These are phyloP conservation scores for Extremus antarcticus DNA, from an alignment of 495 filamentous ascomycete genomes.

Conservation along the genomic window DNA sequence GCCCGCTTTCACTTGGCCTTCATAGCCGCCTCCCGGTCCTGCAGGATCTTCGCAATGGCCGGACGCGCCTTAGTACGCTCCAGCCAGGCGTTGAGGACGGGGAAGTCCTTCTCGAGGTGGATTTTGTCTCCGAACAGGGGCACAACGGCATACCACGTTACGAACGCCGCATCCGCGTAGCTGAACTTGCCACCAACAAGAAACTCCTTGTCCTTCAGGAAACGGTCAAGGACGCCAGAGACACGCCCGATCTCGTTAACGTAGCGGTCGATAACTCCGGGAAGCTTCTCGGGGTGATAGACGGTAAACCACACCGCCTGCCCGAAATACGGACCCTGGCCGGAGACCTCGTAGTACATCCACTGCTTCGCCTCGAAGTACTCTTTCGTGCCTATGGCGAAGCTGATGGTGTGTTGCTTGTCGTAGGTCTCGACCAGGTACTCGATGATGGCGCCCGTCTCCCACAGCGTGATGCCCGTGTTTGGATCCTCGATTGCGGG, in stretches of 20 bases:
- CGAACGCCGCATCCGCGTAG: slow-evolving; percentile 50
- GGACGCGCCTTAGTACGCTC: too few species aligned
- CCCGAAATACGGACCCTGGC: slow-evolving; percentile 41
- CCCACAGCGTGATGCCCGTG: slow-evolving; percentile 52
- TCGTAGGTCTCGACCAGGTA: slow-evolving; percentile 21
- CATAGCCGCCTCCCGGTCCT: too few species aligned
- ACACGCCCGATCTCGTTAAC: slow-evolving; percentile 34
- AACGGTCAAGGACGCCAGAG: slow-evolving; percentile 37
- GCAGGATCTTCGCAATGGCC: too few species aligned
- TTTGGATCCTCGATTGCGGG: slow-evolving; percentile 59
- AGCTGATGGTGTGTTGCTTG: slow-evolving; percentile 4
- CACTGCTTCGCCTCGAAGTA: slow-evolving; percentile 24
- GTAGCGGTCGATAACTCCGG: slow-evolving; percentile 35
- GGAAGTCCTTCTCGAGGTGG: too few species aligned
- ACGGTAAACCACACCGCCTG: slow-evolving; percentile 34
- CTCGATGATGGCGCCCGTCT: slow-evolving; percentile 21
- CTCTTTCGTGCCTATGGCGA: slow-evolving; percentile 6
- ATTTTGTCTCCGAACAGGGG: too few species aligned
- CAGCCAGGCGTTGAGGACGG: too few species aligned
- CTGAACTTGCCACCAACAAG: slow-evolving; percentile 64
- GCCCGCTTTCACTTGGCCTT: too few species aligned
- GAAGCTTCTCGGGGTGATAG: slow-evolving; percentile 31
- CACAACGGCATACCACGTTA: slow-evolving; percentile 23
- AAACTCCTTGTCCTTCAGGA: slow-evolving; percentile 51
- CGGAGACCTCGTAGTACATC: slow-evolving; percentile 37